Evolutionary conservation across 148 eudicot genomes (phyloP).

Genomic region (Amaranthus hypochondriacus): DNA sequence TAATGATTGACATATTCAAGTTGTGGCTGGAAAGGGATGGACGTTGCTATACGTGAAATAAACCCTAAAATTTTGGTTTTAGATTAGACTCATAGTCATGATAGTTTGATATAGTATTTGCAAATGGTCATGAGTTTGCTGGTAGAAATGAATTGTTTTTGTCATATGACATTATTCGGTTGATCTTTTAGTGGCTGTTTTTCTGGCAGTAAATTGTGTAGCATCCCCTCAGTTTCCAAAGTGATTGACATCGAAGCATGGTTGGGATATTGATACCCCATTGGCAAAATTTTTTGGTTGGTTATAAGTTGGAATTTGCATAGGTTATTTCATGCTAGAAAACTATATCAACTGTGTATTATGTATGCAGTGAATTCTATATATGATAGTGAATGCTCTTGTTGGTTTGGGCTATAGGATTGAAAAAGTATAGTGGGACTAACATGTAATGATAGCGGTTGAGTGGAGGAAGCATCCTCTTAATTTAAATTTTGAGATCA

Average conservation of each 20-base stretch:
- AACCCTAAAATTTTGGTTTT: too few species aligned
- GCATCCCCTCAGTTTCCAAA: neutral
- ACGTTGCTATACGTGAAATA: too few species aligned
- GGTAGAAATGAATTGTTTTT: neutral
- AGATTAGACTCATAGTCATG: neutral
- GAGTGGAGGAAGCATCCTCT: neutral
- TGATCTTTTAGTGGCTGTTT: neutral
- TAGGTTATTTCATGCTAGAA: neutral
- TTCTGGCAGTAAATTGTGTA: neutral
- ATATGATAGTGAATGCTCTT: neutral
- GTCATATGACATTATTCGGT: neutral
- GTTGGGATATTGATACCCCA: neutral
- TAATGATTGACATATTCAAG: too few species aligned
- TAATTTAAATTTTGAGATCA: neutral
- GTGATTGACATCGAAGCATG: neutral
- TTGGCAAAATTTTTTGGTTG: neutral
- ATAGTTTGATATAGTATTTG: neutral
- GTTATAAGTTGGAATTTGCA: neutral
- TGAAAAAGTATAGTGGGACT: too few species aligned
- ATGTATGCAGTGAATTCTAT: neutral
- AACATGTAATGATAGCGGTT: neutral
- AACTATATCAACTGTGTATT: neutral
- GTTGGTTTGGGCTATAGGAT: too few species aligned
- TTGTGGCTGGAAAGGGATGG: too few species aligned
- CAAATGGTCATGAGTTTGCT: neutral